These are phyloP conservation scores for Didymellaceae sp. DNA, from an alignment of 2,329 filamentous ascomycete genomes.

Conservation along the genomic window DNA sequence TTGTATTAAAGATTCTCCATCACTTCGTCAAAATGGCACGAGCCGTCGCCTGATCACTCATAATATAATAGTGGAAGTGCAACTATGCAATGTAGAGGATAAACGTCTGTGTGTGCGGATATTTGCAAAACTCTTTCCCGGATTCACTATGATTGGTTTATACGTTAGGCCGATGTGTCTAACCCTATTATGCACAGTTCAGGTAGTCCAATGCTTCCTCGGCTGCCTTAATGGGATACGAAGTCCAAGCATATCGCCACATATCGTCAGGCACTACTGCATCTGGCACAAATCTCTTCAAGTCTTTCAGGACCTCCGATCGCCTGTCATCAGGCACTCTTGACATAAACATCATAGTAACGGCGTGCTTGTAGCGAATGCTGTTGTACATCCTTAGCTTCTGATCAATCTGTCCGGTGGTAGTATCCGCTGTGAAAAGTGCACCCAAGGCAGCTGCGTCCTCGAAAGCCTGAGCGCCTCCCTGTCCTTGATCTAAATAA, in stretches of 20 bases:
- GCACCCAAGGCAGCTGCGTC: constrained; percentile 19
- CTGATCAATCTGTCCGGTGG: constrained; percentile 1
- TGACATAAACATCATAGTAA: constrained; percentile 13
- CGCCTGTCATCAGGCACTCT: constrained; percentile 7
- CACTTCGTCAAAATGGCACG: no score
- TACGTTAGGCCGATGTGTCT: no score
- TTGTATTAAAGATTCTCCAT: no score
- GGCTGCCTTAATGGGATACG: background rate
- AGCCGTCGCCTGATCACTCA: no score
- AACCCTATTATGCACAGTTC: no score
- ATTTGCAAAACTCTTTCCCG: no score
- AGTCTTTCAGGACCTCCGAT: background rate
- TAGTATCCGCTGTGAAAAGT: constrained; percentile 12
- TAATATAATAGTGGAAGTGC: no score
- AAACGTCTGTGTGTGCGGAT: no score
- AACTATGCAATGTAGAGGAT: no score
- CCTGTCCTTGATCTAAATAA: constrained; percentile 12
- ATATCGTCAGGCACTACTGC: background rate
- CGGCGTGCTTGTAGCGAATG: constrained; percentile 12
- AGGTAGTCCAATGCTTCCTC: background rate
- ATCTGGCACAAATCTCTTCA: background rate
- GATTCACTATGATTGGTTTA: no score
- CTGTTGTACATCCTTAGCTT: constrained; percentile 17
- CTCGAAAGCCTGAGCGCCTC: constrained; percentile 20
- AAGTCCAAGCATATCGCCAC: background rate